A percentile compares a stretch with the other conserved stretches of the same genome.
Conservation (phyloP, 2,329 filamentous ascomycete genomes). For the Zymoseptoria brevis region DNA sequence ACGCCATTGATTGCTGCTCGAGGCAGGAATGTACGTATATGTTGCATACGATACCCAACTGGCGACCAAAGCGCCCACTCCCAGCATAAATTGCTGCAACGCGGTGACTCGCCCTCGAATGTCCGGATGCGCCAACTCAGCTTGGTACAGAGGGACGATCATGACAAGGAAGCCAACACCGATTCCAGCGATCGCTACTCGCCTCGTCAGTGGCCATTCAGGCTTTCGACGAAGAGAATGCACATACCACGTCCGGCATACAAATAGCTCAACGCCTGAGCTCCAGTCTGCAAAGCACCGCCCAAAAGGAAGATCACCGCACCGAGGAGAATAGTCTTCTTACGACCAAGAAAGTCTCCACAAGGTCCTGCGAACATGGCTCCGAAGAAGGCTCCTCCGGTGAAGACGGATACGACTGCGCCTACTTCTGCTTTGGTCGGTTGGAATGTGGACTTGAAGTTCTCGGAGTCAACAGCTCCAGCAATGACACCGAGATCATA, state of each 20-base stretch:
- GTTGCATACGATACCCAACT: constrained; percentile 64
- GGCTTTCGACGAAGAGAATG: neutral
- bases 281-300: constrained; percentile 65
- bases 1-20: constrained; percentile 50
- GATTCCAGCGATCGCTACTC: constrained; percentile 21
- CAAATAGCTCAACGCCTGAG: constrained; percentile 50
- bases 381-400: constrained; percentile 65
- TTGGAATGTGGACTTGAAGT: constrained; percentile 36
- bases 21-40: constrained; percentile 43
- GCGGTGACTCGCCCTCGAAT: constrained; percentile 69
- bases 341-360: constrained; percentile 60
- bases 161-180: constrained; percentile 55
- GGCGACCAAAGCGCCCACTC: constrained; percentile 63
- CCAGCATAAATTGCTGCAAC: constrained; percentile 76
- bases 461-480: constrained; percentile 44
- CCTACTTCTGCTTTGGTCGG: constrained; percentile 41
- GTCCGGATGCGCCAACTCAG: constrained; percentile 67
- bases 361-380: constrained; percentile 55
- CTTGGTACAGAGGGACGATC: constrained; percentile 67
- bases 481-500: constrained; percentile 54
- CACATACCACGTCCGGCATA: constrained; percentile 53
- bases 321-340: constrained; percentile 65
- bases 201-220: constrained; percentile 2
- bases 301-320: constrained; percentile 64
- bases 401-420: constrained; percentile 70